phyloP scores from a whole-genome alignment of 2,329 filamentous ascomycete genomes.

The Geosmithia flava region DNA sequence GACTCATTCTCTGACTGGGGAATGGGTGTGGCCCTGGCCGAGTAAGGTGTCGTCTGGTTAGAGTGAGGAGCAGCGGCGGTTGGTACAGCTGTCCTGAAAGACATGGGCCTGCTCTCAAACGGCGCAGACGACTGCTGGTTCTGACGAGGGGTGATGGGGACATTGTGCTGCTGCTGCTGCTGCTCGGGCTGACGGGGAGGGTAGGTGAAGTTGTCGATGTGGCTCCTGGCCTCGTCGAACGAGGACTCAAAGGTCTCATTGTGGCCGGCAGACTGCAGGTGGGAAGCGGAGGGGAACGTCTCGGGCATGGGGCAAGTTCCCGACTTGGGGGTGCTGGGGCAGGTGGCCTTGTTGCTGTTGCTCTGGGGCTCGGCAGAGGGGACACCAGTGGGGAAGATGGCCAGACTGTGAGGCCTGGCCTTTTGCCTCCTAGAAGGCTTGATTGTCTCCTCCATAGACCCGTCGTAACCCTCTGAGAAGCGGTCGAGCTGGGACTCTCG shows the following conservation, averaged over 20 bases:
- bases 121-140: background rate
- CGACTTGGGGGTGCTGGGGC: conserved; percentile 42
- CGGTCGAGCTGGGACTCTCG: conserved; percentile 29
- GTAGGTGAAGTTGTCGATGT: background rate
- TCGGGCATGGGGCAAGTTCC: conserved; percentile 31
- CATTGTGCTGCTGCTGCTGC: background rate
- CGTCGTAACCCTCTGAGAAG: conserved; percentile 50
- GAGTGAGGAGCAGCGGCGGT: background rate
- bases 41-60: background rate
- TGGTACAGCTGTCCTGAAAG: background rate
- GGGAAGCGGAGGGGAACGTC: conserved; percentile 22
- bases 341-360: conserved; percentile 23
- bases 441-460: conserved; percentile 54
- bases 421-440: conserved; percentile 37
- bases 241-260: background rate
- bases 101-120: background rate
- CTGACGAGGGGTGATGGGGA: background rate
- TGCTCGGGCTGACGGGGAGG: conserved; percentile 22
- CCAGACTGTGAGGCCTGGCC: conserved; percentile 25
- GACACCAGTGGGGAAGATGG: conserved; percentile 46
- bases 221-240: background rate
- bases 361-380: conserved; percentile 38
- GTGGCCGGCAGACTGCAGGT: background rate
- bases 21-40: background rate
- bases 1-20: background rate